A percentile compares a stretch with the other conserved stretches of the same genome.
phyloP scores from a whole-genome alignment of 2,329 filamentous ascomycete genomes.

The Calonectria ilicicola region DNA sequence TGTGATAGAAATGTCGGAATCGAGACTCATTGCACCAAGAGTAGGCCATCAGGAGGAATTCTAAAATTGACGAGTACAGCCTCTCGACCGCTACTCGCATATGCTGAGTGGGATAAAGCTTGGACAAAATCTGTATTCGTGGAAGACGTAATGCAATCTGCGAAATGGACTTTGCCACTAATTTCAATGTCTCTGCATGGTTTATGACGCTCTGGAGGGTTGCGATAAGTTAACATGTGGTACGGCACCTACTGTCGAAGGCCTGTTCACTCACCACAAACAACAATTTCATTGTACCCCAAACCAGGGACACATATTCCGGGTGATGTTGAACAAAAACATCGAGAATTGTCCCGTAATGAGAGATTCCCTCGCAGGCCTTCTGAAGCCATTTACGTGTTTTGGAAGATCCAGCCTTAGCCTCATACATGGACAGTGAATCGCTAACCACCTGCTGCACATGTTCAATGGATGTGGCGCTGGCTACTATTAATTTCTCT shows the following conservation, averaged over 20 bases:
- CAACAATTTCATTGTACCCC: conserved; percentile 24
- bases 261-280: conserved; percentile 16
- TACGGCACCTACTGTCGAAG: no score
- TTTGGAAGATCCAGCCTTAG: no score
- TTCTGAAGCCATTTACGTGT: conserved; percentile 3
- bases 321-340: conserved; percentile 28
- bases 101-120: conserved; percentile 3
- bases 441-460: no score
- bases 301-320: conserved; percentile 17
- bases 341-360: conserved; percentile 20
- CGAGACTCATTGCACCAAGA: conserved; percentile 22
- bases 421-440: no score
- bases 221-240: rapidly evolving
- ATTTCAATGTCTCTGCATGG: neutral
- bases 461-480: no score
- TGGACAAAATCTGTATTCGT: neutral
- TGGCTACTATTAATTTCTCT: no score
- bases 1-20: conserved; percentile 16
- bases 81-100: conserved; percentile 1
- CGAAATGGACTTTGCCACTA: neutral
- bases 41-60: conserved; percentile 20
- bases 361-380: neutral
- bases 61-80: conserved; percentile 6
- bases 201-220: neutral
- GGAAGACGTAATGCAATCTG: conserved; percentile 15